Evolutionary conservation across 352 stramenopile species (phyloP), one percentile per base, ranked within the genome.

Genomic region (Phytophthora tubulina): DNA sequence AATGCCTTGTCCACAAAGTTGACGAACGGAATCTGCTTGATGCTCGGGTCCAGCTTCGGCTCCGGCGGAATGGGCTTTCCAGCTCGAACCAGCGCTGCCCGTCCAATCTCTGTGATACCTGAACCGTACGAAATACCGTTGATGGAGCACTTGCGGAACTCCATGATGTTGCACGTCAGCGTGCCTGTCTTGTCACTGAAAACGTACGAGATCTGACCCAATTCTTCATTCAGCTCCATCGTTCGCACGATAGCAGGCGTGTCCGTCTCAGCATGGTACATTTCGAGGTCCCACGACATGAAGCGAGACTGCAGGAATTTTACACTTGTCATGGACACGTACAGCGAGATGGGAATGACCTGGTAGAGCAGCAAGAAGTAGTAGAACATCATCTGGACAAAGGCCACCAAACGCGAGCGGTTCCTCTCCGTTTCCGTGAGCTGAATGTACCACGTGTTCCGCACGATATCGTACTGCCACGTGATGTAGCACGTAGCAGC

Each of bases 131-230:
- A 82, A 60, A 92, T 83, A 36, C 92, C 93, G 66, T 97, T 93
- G 53, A 98, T 96, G 35, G 88, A 97, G 72, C 90, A 98, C 50
- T 95, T 93, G 63, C 97, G 97, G 76, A 99, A 99, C 60, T 97
- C 85, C 94, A 98, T 98, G 33, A 97, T 75, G 72, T 98, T 98
- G 61, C 91, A 91, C 32, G 95, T 98, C 8, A 98, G 70, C 15
- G 95, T 98, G 38, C 95, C 95, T 6, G 94, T 98, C 74, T 98
- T 98, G 70, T 98, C 94, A 48, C 73, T 90, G 64, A 97, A 97
- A 13, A 97, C 85, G 69, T 95, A 95, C 30, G 82, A 91, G 30
- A 98, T 91, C 73, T 98, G 93, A 3, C 94, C 94, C 4, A 98
- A 74, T 64, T 97, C 92, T 74, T 98, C 93, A 71, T 96, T 97